phyloP scores from a whole-genome alignment of 2,329 filamentous ascomycete genomes.

The Onygena corvina region DNA sequence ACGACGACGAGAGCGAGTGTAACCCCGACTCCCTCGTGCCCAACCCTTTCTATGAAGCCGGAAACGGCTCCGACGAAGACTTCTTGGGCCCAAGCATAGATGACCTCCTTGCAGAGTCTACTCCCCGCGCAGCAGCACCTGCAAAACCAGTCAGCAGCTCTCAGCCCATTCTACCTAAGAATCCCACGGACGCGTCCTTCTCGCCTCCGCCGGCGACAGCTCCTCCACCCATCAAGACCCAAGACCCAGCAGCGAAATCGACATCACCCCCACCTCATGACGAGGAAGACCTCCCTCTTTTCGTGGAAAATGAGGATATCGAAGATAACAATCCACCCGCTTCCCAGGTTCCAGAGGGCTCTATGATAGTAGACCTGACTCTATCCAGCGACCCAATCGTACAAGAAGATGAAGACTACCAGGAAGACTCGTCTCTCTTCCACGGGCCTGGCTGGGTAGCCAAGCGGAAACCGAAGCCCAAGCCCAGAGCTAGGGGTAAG shows the following conservation, averaged over 20 bases:
- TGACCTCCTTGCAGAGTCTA: constrained; percentile 3
- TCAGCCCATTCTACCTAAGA: background rate
- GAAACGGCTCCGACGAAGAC: constrained; percentile 4
- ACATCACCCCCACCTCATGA: background rate
- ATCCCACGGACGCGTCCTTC: constrained; percentile 7
- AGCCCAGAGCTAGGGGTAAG: background rate
- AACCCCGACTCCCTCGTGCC: constrained; percentile 17
- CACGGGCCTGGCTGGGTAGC: background rate
- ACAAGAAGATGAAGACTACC: constrained; percentile 22
- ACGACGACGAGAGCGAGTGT: background rate
- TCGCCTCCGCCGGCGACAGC: background rate
- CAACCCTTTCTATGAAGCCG: constrained; percentile 25
- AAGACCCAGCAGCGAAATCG: background rate
- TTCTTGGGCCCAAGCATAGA: background rate
- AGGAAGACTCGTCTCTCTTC: constrained; percentile 10
- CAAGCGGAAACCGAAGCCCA: constrained; percentile 3
- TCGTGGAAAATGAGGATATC: background rate
- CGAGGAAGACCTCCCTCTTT: background rate
- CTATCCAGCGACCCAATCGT: constrained; percentile 25
- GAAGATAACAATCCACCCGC: background rate
- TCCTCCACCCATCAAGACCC: background rate
- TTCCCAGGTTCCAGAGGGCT: constrained; percentile 12
- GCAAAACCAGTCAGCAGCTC: background rate
- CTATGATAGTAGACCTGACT: constrained; percentile 29
- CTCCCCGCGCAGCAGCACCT: background rate